Base-by-base conservation (phyloP, 345 rosid genomes). In the Rhodomyrtus tomentosa region DNA sequence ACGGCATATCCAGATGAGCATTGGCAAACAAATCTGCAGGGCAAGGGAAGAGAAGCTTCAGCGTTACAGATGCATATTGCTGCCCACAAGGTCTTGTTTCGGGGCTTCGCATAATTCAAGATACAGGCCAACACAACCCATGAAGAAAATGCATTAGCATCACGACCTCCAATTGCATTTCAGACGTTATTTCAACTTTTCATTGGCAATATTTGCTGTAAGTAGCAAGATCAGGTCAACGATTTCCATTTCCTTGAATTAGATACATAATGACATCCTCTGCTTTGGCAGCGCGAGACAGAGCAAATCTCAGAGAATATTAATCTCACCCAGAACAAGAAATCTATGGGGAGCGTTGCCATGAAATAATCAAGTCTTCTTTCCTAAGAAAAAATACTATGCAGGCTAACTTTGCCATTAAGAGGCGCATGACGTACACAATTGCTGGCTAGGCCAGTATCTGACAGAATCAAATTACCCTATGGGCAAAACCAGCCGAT, bases 391-490 rank as follows among this genome's bases (percentile, higher is more conserved):
- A 92, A 92, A 92, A 90, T 95, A 93, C 91, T 94, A 92, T 93
- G 92, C 95, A 93, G 93, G 90, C 96, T 91, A 93, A 90, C 94
- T 92, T 95, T 96, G 94, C 99, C 98, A 89, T 94, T 94, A 93
- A 95, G 96, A 84, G 98, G 96, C 55, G 98, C 92, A 88, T 92
- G 98, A 88, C 94, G 95, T 91, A 93, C 90, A 88, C 98, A 92
- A 90, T 95, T 96, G 93, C 94, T 98, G 36, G 96, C 89, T 84
- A 96, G 93, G 88, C 98, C 99, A 83, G 94, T 93, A 89, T 94
- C 98, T 56, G 98, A 92, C 88, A 92, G 74, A 81, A 85, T 88
- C 89, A 95, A 88, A 86, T 94, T 90, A 83, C 98, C 95, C 99
- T 95, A 94, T 87, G 91, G 81, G 85, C 83, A 87, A 83, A 68